Base-by-base conservation (phyloP, 1,139 yeast genomes). In the Saccharomyces hybrid region DNA sequence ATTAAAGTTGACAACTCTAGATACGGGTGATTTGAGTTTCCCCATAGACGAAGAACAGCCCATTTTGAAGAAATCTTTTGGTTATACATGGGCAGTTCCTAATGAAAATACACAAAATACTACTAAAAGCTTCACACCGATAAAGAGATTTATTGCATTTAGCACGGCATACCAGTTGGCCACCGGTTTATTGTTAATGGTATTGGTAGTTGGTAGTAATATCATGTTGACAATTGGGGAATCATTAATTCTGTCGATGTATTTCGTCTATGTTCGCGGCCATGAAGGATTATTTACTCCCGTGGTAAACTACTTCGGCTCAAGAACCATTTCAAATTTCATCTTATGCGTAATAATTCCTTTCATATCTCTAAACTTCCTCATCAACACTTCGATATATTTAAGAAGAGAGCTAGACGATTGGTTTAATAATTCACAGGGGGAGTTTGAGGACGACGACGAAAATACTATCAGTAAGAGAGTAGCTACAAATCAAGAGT, bases 231-330 rank as follows among this genome's bases (percentile, higher is more conserved):
- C 60, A 7, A 58, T 66, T 11, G 72, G 72, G 1, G 67, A 68
- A 54, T 57, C 66, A 3, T 59, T 69, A 32, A 53, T 70, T 2
- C 54, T 65, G 34, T 70, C 72, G 28, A 65, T 68, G 9, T 69
- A 68, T 55, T 69, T 70, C 62, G 68, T 67, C 32, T 70, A 65
- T 56, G 69, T 68, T 8, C 66, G 68, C 9, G 66, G 64, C 5
- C 69, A 68, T 52, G 63, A 63, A 38, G 52, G 54, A 6, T 54
- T 66, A 38, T 69, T 70, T 53, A 61, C 72, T 0, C 55, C 56
- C 4, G 54, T 62, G 6, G 71, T 68, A 3, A 63, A 61, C 30
- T 69, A 64, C 55, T 70, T 68, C 56, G 73, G 73, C 1, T 53
- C 57, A 14, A 62, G 58, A 50, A 52, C 62, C 3, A 57, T 67